phyloP scores from a whole-genome alignment of 2,329 filamentous ascomycete genomes.

The Pyrenophora seminiperda region DNA sequence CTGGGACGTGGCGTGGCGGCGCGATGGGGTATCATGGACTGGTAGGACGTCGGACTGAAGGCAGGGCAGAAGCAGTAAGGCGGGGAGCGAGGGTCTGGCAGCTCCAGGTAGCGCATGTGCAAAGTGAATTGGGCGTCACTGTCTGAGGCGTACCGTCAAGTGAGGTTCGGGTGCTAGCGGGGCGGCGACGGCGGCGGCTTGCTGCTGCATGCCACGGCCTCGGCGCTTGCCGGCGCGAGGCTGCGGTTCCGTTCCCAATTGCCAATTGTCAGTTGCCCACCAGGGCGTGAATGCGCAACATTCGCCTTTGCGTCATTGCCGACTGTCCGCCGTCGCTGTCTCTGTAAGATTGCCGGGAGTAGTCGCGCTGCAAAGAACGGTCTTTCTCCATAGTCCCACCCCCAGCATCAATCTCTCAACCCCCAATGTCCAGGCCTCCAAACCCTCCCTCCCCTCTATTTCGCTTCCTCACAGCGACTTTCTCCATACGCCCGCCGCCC shows the following conservation, averaged over 20 bases:
- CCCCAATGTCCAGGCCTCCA: conserved; percentile 5
- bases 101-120: conserved; percentile 11
- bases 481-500: not conserved
- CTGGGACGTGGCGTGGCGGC: conserved; percentile 37
- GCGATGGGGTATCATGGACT: conserved; percentile 27
- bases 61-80: conserved; percentile 1
- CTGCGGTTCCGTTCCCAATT: not conserved
- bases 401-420: not conserved
- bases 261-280: too few relatives aligned
- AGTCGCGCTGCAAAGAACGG: conserved; percentile 5
- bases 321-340: not conserved
- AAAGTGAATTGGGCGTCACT: conserved; percentile 18
- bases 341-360: not conserved
- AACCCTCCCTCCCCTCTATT: conserved; percentile 1
- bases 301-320: conserved; percentile 21
- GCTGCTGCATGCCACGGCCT: conserved; percentile 13
- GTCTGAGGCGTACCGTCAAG: conserved; percentile 7
- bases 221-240: conserved; percentile 25
- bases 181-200: conserved; percentile 13
- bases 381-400: not conserved
- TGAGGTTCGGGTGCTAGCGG: conserved; percentile 13
- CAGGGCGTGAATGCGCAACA: conserved; percentile 9
- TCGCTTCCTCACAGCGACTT: conserved; percentile 5
- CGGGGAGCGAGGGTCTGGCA: not conserved
- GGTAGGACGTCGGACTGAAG: conserved; percentile 9